Conservation (phyloP, 1,284 basidiomycete species). For the Microbotryum saponariae region DNA sequence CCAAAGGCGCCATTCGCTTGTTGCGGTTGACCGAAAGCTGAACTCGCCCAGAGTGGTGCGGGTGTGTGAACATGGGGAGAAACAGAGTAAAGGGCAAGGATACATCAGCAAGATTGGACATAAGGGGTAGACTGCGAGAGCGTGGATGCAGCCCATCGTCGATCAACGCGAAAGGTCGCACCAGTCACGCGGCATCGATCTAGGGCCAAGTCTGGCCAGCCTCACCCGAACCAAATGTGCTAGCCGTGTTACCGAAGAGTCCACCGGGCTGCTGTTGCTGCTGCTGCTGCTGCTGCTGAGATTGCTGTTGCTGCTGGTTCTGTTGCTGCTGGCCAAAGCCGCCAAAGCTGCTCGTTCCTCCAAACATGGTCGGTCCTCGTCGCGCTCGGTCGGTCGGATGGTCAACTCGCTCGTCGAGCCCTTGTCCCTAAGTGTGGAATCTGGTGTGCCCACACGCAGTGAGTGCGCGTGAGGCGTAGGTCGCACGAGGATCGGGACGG, state of each 20-base stretch:
- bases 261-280: conserved; percentile 8
- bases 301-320: conserved; percentile 18
- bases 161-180: not conserved
- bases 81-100: not conserved
- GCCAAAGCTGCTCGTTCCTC: conserved; percentile 18
- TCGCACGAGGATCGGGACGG: no score
- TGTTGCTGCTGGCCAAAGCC: conserved; percentile 31
- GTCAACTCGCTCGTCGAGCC: no score
- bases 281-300: conserved; percentile 4
- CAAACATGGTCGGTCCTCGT: conserved; percentile 18
- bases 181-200: not conserved
- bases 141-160: not conserved
- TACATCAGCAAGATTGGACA: not conserved
- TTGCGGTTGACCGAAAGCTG: not conserved
- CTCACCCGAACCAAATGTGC: conserved; percentile 22
- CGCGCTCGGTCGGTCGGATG: no score
- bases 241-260: conserved; percentile 12
- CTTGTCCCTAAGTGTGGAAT: no score
- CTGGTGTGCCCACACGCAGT: no score
- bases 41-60: not conserved
- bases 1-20: not conserved
- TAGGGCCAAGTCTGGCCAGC: not conserved
- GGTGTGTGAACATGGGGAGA: not conserved
- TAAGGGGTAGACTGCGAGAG: not conserved
- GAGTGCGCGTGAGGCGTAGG: no score